Base-by-base conservation (phyloP, 1,139 yeast species). In the Chernovozyma aurita region DNA sequence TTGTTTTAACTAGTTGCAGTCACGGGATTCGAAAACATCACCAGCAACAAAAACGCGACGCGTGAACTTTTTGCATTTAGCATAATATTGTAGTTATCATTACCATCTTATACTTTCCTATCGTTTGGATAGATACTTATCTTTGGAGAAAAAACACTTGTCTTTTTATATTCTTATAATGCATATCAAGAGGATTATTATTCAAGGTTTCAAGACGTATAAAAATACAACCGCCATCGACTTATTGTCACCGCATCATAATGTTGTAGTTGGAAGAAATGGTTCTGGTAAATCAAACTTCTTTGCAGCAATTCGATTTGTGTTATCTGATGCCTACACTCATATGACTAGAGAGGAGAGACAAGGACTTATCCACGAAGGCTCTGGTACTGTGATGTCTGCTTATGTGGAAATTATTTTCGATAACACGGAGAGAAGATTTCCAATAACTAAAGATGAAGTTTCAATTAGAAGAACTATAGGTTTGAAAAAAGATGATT, bases 241-340 rank as follows among this genome's bases (percentile, higher is more conserved):
- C 33, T 70, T 75, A 21, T 65, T 92, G 35, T 83, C 95, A 0
- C 94, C 95, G 0, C 76, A 78, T 41, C 85, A 83, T 55, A 92
- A 92, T 59, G 95, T 90, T 21, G 88, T 92, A 12, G 87, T 92
- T 22, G 99, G 99, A 3, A 67, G 96, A 36, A 92, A 92, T 59
- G 99, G 99, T 13, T 85, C 96, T 6, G 99, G 99, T 13, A 92
- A 92, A 58, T 86, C 96, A 34, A 92, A 92, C 59, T 85, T 94
- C 62, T 92, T 92, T 59, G 92, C 96, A 14, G 98, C 98, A 9
- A 85, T 92, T 40, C 69, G 97, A 43, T 94, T 90, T 61, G 97
- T 90, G 8, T 62, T 92, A 28, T 84, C 95, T 37, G 97, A 90
- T 57, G 95, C 94, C 24, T 86, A 86, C 55, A 83, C 87, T 3